Evolutionary conservation across 352 stramenopile species (phyloP).

Genomic region (Plasmopara viticola): DNA sequence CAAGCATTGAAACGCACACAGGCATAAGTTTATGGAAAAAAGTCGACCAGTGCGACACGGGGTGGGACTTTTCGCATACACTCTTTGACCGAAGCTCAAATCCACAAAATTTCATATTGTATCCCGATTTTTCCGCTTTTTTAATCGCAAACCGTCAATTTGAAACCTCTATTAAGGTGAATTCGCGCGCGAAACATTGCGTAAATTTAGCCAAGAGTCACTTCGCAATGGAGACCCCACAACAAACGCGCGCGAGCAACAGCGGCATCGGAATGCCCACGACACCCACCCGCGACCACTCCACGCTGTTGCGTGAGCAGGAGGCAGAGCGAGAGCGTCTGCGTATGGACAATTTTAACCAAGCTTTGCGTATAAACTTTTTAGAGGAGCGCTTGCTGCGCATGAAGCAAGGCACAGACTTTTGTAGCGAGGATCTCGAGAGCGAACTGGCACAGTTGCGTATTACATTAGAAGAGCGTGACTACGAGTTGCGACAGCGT

Average conservation of each 20-base stretch:
- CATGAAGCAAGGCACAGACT: slow-evolving; percentile 55
- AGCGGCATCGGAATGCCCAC: slow-evolving; percentile 4
- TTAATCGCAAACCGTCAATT: too few species aligned
- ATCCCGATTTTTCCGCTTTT: too few species aligned
- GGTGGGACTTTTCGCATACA: too few species aligned
- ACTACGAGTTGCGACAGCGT: slow-evolving; percentile 53
- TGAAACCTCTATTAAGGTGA: too few species aligned
- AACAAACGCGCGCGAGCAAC: slow-evolving; percentile 6
- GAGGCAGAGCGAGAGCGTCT: slow-evolving; percentile 52
- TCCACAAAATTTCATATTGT: too few species aligned
- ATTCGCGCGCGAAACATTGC: neutral
- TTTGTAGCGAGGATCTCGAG: slow-evolving; percentile 54
- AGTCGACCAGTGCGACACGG: too few species aligned
- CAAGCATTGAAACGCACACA: too few species aligned
- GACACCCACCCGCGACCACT: slow-evolving; percentile 21
- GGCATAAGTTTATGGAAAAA: too few species aligned
- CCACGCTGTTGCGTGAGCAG: slow-evolving; percentile 45
- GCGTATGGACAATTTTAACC: slow-evolving; percentile 71
- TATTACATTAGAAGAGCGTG: slow-evolving; percentile 53
- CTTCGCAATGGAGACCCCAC: slow-evolving; percentile 19
- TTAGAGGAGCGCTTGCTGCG: slow-evolving; percentile 62
- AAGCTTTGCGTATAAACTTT: slow-evolving; percentile 54
- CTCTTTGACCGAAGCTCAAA: too few species aligned
- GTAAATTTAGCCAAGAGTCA: neutral
- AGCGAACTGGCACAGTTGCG: slow-evolving; percentile 51